phyloP scores from a whole-genome alignment of 768 basidiomycete genomes.

The Termitomyces sp. region DNA sequence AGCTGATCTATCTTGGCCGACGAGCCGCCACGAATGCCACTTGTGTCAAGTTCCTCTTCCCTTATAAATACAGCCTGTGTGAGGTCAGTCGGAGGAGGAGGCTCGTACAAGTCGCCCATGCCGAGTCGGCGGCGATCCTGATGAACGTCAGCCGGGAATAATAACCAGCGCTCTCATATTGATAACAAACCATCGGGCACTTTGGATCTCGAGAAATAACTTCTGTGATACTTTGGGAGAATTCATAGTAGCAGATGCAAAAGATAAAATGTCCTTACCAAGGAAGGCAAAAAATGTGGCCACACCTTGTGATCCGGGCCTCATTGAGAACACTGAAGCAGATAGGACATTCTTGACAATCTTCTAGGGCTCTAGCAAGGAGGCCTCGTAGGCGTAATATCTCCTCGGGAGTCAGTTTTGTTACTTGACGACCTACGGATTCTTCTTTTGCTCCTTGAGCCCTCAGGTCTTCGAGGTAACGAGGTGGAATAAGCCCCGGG shows the following conservation, averaged over 20 bases:
- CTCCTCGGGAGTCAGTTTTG: slow-evolving; percentile 47
- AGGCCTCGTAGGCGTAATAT: slow-evolving; percentile 49
- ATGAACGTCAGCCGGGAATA: not conserved
- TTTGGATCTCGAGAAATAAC: slow-evolving; percentile 65
- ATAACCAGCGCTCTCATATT: not conserved
- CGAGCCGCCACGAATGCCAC: slow-evolving; percentile 42
- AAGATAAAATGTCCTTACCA: slow-evolving; percentile 40
- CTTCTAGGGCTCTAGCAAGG: slow-evolving; percentile 67
- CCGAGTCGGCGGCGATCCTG: slow-evolving; percentile 69
- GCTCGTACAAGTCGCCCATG: slow-evolving; percentile 53
- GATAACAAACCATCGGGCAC: slow-evolving; percentile 67
- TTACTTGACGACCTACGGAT: slow-evolving; percentile 16
- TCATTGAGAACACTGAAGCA: slow-evolving; percentile 59
- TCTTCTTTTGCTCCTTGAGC: slow-evolving; percentile 30
- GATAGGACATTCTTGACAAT: slow-evolving; percentile 79
- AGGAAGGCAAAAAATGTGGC: slow-evolving; percentile 65
- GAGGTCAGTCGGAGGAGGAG: slow-evolving; percentile 59
- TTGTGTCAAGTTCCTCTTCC: slow-evolving; percentile 33
- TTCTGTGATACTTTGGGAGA: slow-evolving; percentile 52
- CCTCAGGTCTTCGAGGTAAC: slow-evolving; percentile 64
- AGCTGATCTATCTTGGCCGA: slow-evolving; percentile 88
- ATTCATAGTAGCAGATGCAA: not conserved
- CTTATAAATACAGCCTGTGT: slow-evolving; percentile 51
- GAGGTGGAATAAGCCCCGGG: slow-evolving; percentile 64
- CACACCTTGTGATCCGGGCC: slow-evolving; percentile 68